A percentile compares a stretch with the other conserved stretches of the same genome.
phyloP scores from a whole-genome alignment of 1,284 basidiomycete species.

The Phenoliferia sp. region DNA sequence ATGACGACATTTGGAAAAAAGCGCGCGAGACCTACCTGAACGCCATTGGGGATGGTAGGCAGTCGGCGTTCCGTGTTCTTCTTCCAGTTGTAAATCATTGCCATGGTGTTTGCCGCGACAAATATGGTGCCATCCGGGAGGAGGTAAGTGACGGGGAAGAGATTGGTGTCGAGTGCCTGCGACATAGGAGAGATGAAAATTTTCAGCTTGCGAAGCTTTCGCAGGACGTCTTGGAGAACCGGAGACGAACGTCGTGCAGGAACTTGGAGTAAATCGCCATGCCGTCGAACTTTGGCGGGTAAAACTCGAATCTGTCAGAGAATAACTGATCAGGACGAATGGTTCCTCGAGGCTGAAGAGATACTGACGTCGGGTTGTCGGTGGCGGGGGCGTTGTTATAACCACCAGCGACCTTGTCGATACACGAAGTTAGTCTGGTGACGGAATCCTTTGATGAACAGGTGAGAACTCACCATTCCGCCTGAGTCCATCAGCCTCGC shows the following conservation, averaged over 20 bases:
- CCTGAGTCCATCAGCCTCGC: too few species aligned
- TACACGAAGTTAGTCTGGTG: slow-evolving; percentile 43
- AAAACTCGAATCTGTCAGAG: slow-evolving; percentile 42
- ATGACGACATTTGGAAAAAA: neutral
- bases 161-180: slow-evolving; percentile 47
- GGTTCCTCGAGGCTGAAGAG: slow-evolving; percentile 25
- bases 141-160: slow-evolving; percentile 69
- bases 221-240: neutral
- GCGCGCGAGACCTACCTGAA: slow-evolving; percentile 37
- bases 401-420: slow-evolving; percentile 58
- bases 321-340: neutral
- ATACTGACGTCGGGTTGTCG: slow-evolving; percentile 77
- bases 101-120: slow-evolving; percentile 67
- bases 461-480: too few species aligned
- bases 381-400: slow-evolving; percentile 54
- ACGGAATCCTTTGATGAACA: neutral
- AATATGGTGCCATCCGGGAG: slow-evolving; percentile 68
- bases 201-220: too few species aligned
- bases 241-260: slow-evolving; percentile 53
- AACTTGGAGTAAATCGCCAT: slow-evolving; percentile 60
- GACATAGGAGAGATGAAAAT: too few species aligned
- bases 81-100: slow-evolving; percentile 55
- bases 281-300: slow-evolving; percentile 67
- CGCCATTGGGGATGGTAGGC: slow-evolving; percentile 67
- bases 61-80: slow-evolving; percentile 58